Conservation (phyloP, 208 protist species). For the Acanthamoeba culbertsoni region DNA sequence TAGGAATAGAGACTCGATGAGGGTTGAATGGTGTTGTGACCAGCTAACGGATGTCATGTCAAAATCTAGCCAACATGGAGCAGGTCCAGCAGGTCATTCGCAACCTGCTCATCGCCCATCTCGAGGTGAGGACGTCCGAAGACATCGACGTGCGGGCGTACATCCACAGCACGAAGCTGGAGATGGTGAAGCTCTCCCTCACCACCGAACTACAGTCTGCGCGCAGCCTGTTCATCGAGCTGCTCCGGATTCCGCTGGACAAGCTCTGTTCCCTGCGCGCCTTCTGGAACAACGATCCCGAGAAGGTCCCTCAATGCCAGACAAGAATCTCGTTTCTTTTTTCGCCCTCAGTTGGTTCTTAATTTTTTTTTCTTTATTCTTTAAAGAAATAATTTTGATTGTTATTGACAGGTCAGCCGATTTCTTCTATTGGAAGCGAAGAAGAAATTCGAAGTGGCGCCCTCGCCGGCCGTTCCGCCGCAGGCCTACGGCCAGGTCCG, state of each 20-base stretch:
- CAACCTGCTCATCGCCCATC: constrained; percentile 79
- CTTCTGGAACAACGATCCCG: constrained; percentile 59
- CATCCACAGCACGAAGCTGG: constrained; percentile 69
- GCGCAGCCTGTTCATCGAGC: constrained; percentile 17
- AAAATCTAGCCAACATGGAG: too few relatives aligned
- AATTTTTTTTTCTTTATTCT: too few relatives aligned
- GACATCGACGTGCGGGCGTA: constrained; percentile 79
- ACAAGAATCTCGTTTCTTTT: too few relatives aligned
- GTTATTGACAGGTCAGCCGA: not conserved
- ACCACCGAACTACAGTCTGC: not conserved
- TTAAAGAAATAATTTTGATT: not conserved
- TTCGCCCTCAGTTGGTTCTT: too few relatives aligned
- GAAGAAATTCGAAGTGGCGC: constrained; percentile 1
- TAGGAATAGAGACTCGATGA: not conserved
- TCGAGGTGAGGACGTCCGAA: constrained; percentile 80
- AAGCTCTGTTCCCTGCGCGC: constrained; percentile 40
- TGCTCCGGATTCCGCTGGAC: constrained; percentile 54
- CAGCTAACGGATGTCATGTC: too few relatives aligned
- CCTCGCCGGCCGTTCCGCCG: constrained; percentile 35
- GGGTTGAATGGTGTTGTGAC: not conserved
- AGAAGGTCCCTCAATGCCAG: constrained; percentile 36
- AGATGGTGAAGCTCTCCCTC: constrained; percentile 64
- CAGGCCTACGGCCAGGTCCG: not conserved
- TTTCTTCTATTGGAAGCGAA: constrained; percentile 26
- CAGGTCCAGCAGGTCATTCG: constrained; percentile 73